Conservation (phyloP, 495 filamentous ascomycete genomes). For the Penicillium simplicissimum region DNA sequence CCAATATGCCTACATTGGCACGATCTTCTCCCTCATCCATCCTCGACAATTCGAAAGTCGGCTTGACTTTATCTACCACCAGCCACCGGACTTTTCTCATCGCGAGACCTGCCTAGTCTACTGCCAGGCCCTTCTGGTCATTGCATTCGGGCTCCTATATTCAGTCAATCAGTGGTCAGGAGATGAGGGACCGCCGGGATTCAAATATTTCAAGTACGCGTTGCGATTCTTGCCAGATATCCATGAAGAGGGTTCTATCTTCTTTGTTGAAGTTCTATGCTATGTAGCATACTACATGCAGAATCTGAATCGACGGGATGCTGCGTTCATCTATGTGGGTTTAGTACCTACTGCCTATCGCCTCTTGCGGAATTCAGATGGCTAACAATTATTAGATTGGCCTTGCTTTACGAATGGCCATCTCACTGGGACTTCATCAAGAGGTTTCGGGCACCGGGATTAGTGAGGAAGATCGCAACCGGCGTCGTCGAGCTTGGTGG, state of each 20-base stretch:
- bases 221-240: constrained; percentile 50
- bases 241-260: constrained; percentile 51
- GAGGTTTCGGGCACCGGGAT: constrained; percentile 40
- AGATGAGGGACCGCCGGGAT: constrained; percentile 49
- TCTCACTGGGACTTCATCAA: constrained; percentile 52
- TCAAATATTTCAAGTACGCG: constrained; percentile 52
- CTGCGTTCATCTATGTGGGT: constrained; percentile 48
- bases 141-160: constrained; percentile 55
- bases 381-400: constrained; percentile 37
- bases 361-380: background rate
- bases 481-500: constrained; percentile 53
- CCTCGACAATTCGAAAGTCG: constrained; percentile 45
- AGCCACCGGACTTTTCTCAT: constrained; percentile 35
- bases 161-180: constrained; percentile 54
- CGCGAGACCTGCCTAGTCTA: constrained; percentile 38
- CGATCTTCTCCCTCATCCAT: constrained; percentile 51
- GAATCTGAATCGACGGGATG: constrained; percentile 51
- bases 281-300: constrained; percentile 56
- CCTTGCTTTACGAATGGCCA: constrained; percentile 52
- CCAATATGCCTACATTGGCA: constrained; percentile 53
- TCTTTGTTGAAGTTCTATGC: constrained; percentile 52
- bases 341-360: background rate
- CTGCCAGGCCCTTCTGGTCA: constrained; percentile 44
- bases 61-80: constrained; percentile 40
- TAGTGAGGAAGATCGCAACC: constrained; percentile 39